These are phyloP conservation scores for Tetratostichococcus sp. DNA, from an alignment of 139 green algal species.

Conservation along the genomic window DNA sequence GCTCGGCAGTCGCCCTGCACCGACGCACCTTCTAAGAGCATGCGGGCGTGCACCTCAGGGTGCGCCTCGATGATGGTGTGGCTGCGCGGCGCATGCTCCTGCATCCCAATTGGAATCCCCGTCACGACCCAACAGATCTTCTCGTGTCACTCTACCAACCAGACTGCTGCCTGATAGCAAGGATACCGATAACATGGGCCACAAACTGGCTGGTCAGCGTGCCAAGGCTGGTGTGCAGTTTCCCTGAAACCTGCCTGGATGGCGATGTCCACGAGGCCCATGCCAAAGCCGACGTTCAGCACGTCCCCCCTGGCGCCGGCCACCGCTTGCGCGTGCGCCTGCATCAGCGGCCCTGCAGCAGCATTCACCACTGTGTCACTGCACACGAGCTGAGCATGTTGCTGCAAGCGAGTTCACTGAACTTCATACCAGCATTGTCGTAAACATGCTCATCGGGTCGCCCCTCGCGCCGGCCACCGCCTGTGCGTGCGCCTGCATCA, in stretches of 20 bases:
- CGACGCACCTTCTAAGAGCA: conserved; percentile 17
- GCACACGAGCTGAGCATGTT: too few relatives aligned
- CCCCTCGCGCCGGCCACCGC: conserved; percentile 19
- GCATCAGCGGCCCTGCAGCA: conserved; percentile 77
- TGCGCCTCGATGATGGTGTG: conserved; percentile 97
- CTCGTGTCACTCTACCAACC: too few relatives aligned
- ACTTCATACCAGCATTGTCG: too few relatives aligned
- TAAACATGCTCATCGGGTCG: conserved; percentile 93
- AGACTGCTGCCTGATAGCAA: too few relatives aligned
- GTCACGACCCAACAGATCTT: too few relatives aligned
- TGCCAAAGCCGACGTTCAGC: conserved; percentile 95
- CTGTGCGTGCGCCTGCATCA: background rate
- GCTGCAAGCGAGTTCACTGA: too few relatives aligned
- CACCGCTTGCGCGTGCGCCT: conserved; percentile 67
- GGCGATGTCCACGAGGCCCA: conserved; percentile 84
- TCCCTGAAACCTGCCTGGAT: conserved; percentile 45
- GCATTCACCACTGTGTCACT: background rate
- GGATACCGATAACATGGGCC: too few relatives aligned
- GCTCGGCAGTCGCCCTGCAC: too few relatives aligned
- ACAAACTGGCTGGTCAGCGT: too few relatives aligned
- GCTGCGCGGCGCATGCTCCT: conserved; percentile 17
- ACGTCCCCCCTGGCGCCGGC: conserved; percentile 54
- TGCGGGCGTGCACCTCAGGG: conserved; percentile 76
- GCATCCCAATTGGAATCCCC: too few relatives aligned
- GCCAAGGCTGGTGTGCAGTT: background rate